These are phyloP conservation scores for Calocybe indica DNA, from an alignment of 768 basidiomycete species.

Conservation along the genomic window DNA sequence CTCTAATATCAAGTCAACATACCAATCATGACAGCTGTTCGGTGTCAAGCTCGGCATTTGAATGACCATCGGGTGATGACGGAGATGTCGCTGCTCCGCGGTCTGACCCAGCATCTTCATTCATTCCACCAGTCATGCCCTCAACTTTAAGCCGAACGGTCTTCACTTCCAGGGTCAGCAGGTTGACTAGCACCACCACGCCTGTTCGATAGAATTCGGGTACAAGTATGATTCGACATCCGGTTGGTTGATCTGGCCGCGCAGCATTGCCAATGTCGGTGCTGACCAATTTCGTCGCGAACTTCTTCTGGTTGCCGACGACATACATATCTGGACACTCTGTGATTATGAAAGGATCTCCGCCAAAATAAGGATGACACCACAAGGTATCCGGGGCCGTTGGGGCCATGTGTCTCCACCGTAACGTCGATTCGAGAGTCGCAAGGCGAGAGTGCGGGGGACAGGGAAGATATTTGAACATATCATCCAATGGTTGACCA, in stretches of 20 bases:
- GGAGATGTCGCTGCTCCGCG: constrained; percentile 6
- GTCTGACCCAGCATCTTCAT: constrained; percentile 1
- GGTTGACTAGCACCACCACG: constrained; percentile 70
- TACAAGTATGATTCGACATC: constrained; percentile 71
- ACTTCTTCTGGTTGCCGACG: constrained; percentile 85
- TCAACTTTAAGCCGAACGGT: constrained; percentile 52
- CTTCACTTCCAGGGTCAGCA: constrained; percentile 68
- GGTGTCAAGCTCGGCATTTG: no score
- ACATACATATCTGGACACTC: constrained; percentile 88
- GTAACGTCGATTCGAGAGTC: constrained; percentile 73
- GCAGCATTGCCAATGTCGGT: constrained; percentile 27
- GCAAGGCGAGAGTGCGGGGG: constrained; percentile 67
- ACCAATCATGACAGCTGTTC: no score
- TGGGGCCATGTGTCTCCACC: constrained; percentile 96
- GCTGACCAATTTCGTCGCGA: constrained; percentile 65
- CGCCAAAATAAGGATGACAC: constrained; percentile 89
- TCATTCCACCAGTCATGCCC: constrained; percentile 32
- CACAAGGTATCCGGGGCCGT: constrained; percentile 98
- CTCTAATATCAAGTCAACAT: no score
- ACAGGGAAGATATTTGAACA: constrained; percentile 85
- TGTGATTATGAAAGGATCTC: constrained; percentile 86
- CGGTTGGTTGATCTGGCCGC: constrained; percentile 16
- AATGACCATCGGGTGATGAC: neutral
- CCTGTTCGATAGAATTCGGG: constrained; percentile 81
- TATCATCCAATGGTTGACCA: constrained; percentile 92